Conservation (phyloP, 441 rosid genomes). For the Monsonia emarginata region DNA sequence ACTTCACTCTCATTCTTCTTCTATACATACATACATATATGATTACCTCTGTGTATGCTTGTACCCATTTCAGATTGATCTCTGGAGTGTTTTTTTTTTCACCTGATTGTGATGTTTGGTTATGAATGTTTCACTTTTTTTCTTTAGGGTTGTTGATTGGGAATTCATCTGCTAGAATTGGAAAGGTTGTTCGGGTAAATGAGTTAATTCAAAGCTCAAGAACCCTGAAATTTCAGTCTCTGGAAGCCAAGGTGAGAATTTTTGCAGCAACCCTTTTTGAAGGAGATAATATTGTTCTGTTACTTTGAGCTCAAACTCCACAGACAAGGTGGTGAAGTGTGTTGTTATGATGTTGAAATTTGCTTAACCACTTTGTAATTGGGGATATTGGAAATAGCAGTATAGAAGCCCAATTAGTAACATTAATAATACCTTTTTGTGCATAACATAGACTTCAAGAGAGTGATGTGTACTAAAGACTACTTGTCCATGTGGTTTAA, state of each 20-base stretch:
- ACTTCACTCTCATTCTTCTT: not conserved
- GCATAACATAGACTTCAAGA: too few species aligned
- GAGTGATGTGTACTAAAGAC: too few species aligned
- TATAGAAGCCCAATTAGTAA: too few species aligned
- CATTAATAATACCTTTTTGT: too few species aligned
- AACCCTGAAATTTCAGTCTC: not conserved
- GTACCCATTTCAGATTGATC: not conserved
- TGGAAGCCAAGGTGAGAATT: constrained; percentile 25
- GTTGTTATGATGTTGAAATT: not conserved
- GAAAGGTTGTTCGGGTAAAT: constrained; percentile 15
- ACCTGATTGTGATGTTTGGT: not conserved
- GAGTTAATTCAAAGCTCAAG: not conserved
- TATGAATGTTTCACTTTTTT: not conserved
- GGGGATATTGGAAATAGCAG: too few species aligned
- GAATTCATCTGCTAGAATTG: not conserved
- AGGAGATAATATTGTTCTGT: not conserved
- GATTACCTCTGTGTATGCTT: not conserved
- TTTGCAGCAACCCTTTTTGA: not conserved
- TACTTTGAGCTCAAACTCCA: not conserved
- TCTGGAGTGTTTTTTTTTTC: too few species aligned
- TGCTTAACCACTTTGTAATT: too few species aligned
- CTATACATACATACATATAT: not conserved
- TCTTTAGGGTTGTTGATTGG: not conserved
- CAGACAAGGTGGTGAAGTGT: not conserved
- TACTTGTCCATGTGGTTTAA: too few species aligned